Percentiles rank a stretch among this genome's conserved stretches.
Conservation (phyloP, 106 monocot genomes). For the Dendrobium catenatum region DNA sequence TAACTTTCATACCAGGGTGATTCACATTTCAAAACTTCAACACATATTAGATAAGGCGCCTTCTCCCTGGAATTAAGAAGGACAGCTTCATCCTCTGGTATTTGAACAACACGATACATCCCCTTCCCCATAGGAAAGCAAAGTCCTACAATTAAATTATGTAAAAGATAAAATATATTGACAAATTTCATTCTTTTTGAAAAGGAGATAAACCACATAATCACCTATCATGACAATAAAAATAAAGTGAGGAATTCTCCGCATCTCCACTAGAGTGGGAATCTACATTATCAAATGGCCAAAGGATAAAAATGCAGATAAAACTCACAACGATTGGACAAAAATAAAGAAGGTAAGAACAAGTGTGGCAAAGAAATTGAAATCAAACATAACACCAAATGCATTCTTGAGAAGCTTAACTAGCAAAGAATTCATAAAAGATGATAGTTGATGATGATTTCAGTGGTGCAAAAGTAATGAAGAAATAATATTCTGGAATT, state of each 20-base stretch:
- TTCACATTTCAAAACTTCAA: conserved; percentile 96
- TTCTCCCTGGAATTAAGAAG: conserved; percentile 98
- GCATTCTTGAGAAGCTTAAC: background rate
- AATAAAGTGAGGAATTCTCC: background rate
- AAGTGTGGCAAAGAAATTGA: background rate
- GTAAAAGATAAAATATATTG: background rate
- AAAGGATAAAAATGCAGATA: background rate
- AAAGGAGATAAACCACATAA: background rate
- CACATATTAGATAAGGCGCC: conserved; percentile 93
- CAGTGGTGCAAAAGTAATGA: background rate
- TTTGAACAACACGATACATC: conserved; percentile 88
- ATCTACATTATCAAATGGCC: background rate
- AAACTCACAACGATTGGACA: background rate
- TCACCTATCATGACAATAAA: background rate
- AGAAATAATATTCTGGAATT: background rate
- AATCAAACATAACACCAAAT: background rate
- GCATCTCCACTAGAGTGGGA: background rate
- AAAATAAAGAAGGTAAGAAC: background rate
- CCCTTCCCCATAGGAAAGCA: conserved; percentile 99
- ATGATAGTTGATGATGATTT: background rate
- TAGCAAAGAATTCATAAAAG: background rate
- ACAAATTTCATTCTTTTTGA: background rate
- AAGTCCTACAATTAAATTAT: conserved; percentile 42
- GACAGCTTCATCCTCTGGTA: conserved; percentile 93
- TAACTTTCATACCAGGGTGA: conserved; percentile 49